A percentile compares a stretch with the other conserved stretches of the same genome.
phyloP scores from a whole-genome alignment of 2,329 filamentous ascomycete genomes.

The Alternaria arbusti region DNA sequence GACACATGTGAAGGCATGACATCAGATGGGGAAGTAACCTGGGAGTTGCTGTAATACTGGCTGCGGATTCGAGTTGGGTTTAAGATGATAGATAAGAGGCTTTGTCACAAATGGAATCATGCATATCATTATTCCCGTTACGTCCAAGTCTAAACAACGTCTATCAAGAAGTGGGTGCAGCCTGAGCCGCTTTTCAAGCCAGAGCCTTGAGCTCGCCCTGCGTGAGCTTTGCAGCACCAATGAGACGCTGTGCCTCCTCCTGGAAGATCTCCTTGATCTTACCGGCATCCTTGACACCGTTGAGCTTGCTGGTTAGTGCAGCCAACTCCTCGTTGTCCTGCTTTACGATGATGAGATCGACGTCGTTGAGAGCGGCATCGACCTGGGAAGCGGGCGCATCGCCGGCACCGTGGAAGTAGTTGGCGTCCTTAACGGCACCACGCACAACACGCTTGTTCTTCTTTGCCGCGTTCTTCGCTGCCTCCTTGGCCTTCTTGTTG shows the following conservation, averaged over 20 bases:
- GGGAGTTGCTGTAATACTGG: background rate
- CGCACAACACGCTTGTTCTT: slow-evolving; percentile 99
- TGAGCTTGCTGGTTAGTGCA: slow-evolving; percentile 78
- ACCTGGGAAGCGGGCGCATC: slow-evolving; percentile 80
- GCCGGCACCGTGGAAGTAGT: slow-evolving; percentile 79
- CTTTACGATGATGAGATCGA: slow-evolving; percentile 86
- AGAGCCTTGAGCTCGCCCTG: slow-evolving; percentile 78
- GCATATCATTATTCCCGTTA: slow-evolving; percentile 12
- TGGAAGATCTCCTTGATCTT: slow-evolving; percentile 87
- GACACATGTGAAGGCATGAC: slow-evolving; percentile 3
- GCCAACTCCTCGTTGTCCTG: slow-evolving; percentile 92
- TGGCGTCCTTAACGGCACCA: slow-evolving; percentile 92
- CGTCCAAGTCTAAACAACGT: slow-evolving; percentile 21
- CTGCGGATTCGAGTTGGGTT: background rate
- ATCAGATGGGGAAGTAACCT: background rate
- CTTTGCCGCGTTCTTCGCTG: slow-evolving; percentile 98
- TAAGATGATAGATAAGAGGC: background rate
- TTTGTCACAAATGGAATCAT: background rate
- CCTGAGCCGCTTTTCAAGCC: slow-evolving; percentile 18
- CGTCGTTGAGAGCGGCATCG: slow-evolving; percentile 81
- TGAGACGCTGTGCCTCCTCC: slow-evolving; percentile 77
- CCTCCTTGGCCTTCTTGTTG: slow-evolving; percentile 96
- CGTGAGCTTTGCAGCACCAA: slow-evolving; percentile 84
- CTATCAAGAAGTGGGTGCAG: slow-evolving; percentile 14
- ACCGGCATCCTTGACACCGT: slow-evolving; percentile 74